Evolutionary conservation across 768 basidiomycete species (phyloP).

Genomic region (Gyrodon lividus): DNA sequence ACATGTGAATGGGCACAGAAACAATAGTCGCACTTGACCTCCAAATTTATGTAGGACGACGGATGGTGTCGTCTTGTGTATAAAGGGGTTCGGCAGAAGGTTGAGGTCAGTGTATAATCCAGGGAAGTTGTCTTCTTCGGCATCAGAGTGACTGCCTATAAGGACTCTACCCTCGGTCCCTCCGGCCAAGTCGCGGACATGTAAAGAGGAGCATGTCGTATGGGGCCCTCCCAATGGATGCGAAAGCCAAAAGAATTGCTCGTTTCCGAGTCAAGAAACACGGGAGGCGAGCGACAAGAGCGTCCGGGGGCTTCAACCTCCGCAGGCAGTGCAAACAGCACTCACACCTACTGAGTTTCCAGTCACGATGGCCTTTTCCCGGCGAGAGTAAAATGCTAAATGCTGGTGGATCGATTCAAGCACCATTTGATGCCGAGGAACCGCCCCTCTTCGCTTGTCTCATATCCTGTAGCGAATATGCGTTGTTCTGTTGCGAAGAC

Average conservation of each 20-base stretch:
- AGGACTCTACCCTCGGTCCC: slow-evolving; percentile 22
- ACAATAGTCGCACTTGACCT: slow-evolving; percentile 50
- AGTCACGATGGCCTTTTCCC: slow-evolving; percentile 1
- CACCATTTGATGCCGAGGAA: slow-evolving; percentile 57
- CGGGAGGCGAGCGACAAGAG: slow-evolving; percentile 59
- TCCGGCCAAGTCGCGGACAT: slow-evolving; percentile 37
- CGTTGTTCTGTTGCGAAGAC: slow-evolving; percentile 42
- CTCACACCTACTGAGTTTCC: slow-evolving; percentile 7
- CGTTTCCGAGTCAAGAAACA: slow-evolving; percentile 28
- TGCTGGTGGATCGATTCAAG: slow-evolving; percentile 53
- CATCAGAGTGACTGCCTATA: slow-evolving; percentile 41
- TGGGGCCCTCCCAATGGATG: slow-evolving; percentile 55
- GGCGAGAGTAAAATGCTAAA: slow-evolving; percentile 47
- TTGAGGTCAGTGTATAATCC: slow-evolving; percentile 55
- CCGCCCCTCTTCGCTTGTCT: slow-evolving; percentile 50
- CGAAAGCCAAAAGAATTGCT: slow-evolving; percentile 48
- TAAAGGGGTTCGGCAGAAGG: slow-evolving; percentile 39
- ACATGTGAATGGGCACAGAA: slow-evolving; percentile 34
- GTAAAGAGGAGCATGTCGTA: slow-evolving; percentile 47
- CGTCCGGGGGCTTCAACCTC: slow-evolving; percentile 44
- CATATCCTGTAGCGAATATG: slow-evolving; percentile 59
- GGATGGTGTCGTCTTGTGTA: slow-evolving; percentile 14
- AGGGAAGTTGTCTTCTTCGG: slow-evolving; percentile 44
- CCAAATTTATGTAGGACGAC: slow-evolving; percentile 46
- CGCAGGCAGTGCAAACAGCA: slow-evolving; percentile 18